Evolutionary conservation across 2,329 filamentous ascomycete species (phyloP).

Genomic region (Sphaerulina musiva): DNA sequence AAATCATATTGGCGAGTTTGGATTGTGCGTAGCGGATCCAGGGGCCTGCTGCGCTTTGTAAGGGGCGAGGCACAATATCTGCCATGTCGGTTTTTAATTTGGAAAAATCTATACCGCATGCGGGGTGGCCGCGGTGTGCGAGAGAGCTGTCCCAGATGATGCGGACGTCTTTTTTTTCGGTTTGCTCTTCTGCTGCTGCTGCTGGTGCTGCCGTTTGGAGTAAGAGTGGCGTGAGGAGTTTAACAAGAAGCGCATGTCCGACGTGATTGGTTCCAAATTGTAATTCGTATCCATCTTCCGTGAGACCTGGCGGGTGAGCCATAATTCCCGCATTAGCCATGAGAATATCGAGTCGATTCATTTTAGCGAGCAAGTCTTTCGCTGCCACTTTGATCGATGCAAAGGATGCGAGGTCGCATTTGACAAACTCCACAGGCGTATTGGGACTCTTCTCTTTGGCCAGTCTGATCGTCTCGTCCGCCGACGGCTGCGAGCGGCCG

Average conservation of each 20-base stretch:
- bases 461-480: slow-evolving; percentile 41
- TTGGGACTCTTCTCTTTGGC: slow-evolving; percentile 30
- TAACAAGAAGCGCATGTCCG: slow-evolving; percentile 32
- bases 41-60: slow-evolving; percentile 4
- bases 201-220: slow-evolving; percentile 20
- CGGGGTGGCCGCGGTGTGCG: slow-evolving; percentile 20
- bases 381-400: slow-evolving; percentile 22
- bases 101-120: slow-evolving; percentile 23
- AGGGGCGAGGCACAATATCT: slow-evolving; percentile 7
- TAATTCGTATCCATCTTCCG: slow-evolving; percentile 31
- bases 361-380: slow-evolving; percentile 15
- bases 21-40: slow-evolving; percentile 42
- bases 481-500: slow-evolving; percentile 41
- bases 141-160: slow-evolving; percentile 29
- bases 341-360: slow-evolving; percentile 22
- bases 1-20: slow-evolving; percentile 49
- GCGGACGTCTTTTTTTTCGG: slow-evolving; percentile 23
- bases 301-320: slow-evolving; percentile 20
- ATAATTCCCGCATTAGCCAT: slow-evolving; percentile 25
- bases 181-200: slow-evolving; percentile 7
- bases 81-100: slow-evolving; percentile 27
- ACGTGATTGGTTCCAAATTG: slow-evolving; percentile 34
- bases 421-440: slow-evolving; percentile 37
- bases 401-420: slow-evolving; percentile 27
- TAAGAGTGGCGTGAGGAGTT: slow-evolving; percentile 27